Percentiles rank a stretch among this genome's conserved stretches.
These are phyloP conservation scores for Diospyros kaki DNA, from an alignment of 148 eudicot species.

Conservation along the genomic window DNA sequence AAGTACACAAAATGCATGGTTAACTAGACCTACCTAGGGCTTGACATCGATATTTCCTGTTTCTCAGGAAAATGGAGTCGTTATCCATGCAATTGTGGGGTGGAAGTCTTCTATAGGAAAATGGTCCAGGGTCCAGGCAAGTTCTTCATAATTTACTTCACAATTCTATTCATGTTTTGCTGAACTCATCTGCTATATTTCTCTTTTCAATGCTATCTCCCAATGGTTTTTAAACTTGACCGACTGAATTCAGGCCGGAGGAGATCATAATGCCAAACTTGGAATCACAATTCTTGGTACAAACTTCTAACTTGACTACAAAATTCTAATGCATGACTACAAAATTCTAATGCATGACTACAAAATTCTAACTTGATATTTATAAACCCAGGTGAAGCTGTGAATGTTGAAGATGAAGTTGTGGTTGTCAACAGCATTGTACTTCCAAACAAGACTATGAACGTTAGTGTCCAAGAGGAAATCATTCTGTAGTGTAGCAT, in stretches of 20 bases:
- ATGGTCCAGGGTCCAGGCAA: slow-evolving; percentile 74
- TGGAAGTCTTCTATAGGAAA: slow-evolving; percentile 68
- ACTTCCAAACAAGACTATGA: slow-evolving; percentile 82
- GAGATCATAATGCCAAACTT: slow-evolving; percentile 69
- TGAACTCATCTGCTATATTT: neutral
- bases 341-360: neutral
- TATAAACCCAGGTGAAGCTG: slow-evolving; percentile 52
- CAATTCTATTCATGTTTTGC: neutral
- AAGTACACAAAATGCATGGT: slow-evolving; percentile 6
- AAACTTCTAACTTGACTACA: neutral
- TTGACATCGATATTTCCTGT: slow-evolving; percentile 8
- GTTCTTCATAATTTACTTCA: neutral
- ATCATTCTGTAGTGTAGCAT: slow-evolving; percentile 40
- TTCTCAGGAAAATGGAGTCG: slow-evolving; percentile 67
- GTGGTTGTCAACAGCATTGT: slow-evolving; percentile 64
- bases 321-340: neutral
- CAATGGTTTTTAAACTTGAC: neutral
- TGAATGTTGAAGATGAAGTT: slow-evolving; percentile 67
- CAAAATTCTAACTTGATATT: neutral
- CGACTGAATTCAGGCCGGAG: slow-evolving; percentile 46
- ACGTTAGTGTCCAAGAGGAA: slow-evolving; percentile 75
- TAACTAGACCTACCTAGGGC: neutral
- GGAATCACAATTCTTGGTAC: slow-evolving; percentile 74
- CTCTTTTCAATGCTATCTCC: neutral
- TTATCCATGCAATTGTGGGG: slow-evolving; percentile 57